phyloP scores from a whole-genome alignment of 1,284 basidiomycete genomes.

The Rhodotorula glutinis region DNA sequence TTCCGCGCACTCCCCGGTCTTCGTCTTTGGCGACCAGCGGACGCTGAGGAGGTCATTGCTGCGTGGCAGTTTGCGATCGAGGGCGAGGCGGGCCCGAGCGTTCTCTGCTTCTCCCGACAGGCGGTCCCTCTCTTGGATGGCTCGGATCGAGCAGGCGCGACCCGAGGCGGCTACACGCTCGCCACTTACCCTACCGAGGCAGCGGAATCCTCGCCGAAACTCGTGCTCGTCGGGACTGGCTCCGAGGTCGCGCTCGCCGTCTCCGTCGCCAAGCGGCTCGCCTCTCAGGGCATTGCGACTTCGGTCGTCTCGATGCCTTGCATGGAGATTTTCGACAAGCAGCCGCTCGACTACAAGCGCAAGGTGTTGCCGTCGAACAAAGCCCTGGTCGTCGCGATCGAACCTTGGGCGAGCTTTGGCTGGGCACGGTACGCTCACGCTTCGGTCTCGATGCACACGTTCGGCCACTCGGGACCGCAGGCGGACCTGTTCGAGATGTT shows the following conservation, averaged over 20 bases:
- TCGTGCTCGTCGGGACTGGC: constrained; percentile 84
- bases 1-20: constrained; percentile 82
- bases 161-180: constrained; percentile 83
- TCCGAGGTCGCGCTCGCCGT: constrained; percentile 82
- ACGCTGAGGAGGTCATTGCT: constrained; percentile 90
- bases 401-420: constrained; percentile 63
- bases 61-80: constrained; percentile 77
- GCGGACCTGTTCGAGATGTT: constrained; percentile 62
- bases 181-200: constrained; percentile 58
- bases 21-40: constrained; percentile 47
- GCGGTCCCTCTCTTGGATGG: constrained; percentile 88
- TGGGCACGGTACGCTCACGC: constrained; percentile 87
- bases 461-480: constrained; percentile 77
- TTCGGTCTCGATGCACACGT: constrained; percentile 71
- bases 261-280: constrained; percentile 76
- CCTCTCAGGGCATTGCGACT: constrained; percentile 62
- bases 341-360: constrained; percentile 73
- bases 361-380: constrained; percentile 80
- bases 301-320: constrained; percentile 85
- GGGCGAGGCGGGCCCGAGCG: constrained; percentile 71
- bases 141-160: constrained; percentile 77
- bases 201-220: constrained; percentile 50
- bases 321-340: constrained; percentile 83
- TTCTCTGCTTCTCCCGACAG: constrained; percentile 73
- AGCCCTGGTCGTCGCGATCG: constrained; percentile 82